phyloP scores from a whole-genome alignment of 2,329 filamentous ascomycete genomes.

The Teratosphaeria pseudoeucalypti region DNA sequence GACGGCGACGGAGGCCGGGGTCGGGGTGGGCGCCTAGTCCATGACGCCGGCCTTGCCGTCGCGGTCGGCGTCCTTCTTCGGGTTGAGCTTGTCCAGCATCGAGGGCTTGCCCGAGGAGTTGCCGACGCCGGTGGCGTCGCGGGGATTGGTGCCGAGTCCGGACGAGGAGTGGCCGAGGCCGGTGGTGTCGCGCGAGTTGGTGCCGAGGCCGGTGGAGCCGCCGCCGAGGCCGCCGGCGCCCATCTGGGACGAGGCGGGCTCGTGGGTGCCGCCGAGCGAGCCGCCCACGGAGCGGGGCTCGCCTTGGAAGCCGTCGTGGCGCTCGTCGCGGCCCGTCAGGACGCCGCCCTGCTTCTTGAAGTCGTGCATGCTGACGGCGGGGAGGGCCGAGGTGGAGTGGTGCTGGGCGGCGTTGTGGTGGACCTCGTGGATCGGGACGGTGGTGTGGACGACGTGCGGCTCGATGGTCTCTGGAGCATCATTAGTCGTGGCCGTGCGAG shows the following conservation, averaged over 20 bases:
- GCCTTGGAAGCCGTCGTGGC: constrained; percentile 51
- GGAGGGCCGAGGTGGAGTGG: constrained; percentile 54
- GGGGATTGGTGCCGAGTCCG: not conserved
- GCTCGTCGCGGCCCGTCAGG: constrained; percentile 44
- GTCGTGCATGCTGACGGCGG: constrained; percentile 53
- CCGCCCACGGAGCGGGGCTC: constrained; percentile 39
- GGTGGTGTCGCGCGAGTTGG: not conserved
- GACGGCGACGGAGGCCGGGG: not conserved
- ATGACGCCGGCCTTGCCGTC: constrained; percentile 48
- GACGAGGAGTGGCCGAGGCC: no score
- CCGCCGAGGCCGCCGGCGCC: constrained; percentile 6
- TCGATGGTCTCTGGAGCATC: constrained; percentile 46
- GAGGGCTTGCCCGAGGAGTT: constrained; percentile 32
- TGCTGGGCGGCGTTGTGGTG: constrained; percentile 58
- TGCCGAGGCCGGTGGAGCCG: constrained; percentile 2
- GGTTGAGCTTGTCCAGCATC: constrained; percentile 46
- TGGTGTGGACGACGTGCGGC: constrained; percentile 59
- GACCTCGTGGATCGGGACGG: constrained; percentile 60
- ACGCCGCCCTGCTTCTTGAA: constrained; percentile 49
- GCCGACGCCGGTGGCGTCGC: constrained; percentile 1
- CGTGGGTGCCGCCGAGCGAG: constrained; percentile 4
- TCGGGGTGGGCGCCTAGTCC: constrained; percentile 27
- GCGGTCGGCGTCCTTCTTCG: constrained; percentile 41
- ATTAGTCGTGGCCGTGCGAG: not conserved
- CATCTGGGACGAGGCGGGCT: not conserved